Conservation (phyloP, 441 rosid genomes). For the Omphalea diandra region DNA sequence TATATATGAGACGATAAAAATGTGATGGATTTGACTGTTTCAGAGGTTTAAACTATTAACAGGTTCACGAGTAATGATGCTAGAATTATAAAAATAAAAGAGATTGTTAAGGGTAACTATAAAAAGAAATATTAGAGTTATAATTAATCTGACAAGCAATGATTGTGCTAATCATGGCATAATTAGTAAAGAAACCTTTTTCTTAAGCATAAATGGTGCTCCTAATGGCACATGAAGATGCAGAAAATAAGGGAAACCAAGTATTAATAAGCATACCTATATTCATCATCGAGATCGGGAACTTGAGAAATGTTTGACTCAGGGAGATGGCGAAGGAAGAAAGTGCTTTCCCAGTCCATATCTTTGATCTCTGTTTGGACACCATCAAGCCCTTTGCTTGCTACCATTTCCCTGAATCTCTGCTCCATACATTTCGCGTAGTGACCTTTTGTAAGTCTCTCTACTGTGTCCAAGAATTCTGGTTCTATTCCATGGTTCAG, state of each 20-base stretch:
- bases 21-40: no score
- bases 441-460: conserved; percentile 71
- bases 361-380: conserved; percentile 60
- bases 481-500: conserved; percentile 68
- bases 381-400: conserved; percentile 59
- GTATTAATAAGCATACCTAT: no score
- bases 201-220: not conserved
- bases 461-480: conserved; percentile 69
- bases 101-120: no score
- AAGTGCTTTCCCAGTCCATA: conserved; percentile 94
- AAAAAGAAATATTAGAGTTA: no score
- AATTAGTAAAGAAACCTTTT: no score
- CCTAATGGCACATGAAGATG: conserved; percentile 5
- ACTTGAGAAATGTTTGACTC: conserved; percentile 56
- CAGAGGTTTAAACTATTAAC: no score
- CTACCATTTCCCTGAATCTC: conserved; percentile 68
- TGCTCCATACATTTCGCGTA: conserved; percentile 84
- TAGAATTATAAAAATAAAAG: no score
- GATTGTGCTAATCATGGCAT: no score
- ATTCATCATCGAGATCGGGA: conserved; percentile 70
- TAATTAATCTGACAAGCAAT: no score
- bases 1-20: no score
- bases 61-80: no score
- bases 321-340: conserved; percentile 73
- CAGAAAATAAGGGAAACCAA: no score